These are phyloP conservation scores for Boletus vinaceobasis DNA, from an alignment of 768 basidiomycete species.

Conservation along the genomic window DNA sequence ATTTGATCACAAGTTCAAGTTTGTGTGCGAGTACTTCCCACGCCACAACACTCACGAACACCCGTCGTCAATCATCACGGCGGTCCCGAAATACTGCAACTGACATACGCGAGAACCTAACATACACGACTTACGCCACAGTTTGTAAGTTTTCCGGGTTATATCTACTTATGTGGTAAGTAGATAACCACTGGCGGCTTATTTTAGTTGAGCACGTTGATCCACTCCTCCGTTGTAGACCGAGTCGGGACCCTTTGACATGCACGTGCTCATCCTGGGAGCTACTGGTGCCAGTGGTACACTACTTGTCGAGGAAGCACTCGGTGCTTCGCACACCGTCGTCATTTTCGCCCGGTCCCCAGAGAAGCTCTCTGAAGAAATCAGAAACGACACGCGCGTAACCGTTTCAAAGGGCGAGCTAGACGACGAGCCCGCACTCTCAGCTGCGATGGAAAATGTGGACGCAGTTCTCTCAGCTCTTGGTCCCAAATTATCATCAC, in stretches of 20 bases:
- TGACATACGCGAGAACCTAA: no score
- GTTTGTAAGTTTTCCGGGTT: no score
- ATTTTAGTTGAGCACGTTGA: not conserved
- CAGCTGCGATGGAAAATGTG: constrained; percentile 51
- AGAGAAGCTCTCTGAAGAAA: constrained; percentile 54
- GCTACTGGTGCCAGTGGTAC: constrained; percentile 63
- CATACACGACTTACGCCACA: no score
- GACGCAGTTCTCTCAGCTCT: constrained; percentile 66
- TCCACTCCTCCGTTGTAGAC: not conserved
- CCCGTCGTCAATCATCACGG: not conserved
- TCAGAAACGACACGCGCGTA: constrained; percentile 43
- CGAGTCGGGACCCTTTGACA: constrained; percentile 11
- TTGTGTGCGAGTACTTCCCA: not conserved
- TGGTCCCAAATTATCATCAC: constrained; percentile 45
- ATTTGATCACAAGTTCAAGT: not conserved
- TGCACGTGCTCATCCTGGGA: constrained; percentile 66
- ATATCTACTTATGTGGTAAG: not conserved
- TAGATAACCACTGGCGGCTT: not conserved
- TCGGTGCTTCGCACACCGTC: constrained; percentile 44
- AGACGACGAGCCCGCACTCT: constrained; percentile 46
- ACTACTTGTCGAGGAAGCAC: constrained; percentile 52
- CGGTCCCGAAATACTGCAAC: not conserved
- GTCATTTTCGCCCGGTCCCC: constrained; percentile 65
- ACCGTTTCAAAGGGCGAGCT: constrained; percentile 55
- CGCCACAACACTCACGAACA: not conserved